A percentile compares a stretch with the other conserved stretches of the same genome.
Evolutionary conservation across 805 yeast genomes (phyloP).

Genomic region (Kazachstania taianensis): DNA sequence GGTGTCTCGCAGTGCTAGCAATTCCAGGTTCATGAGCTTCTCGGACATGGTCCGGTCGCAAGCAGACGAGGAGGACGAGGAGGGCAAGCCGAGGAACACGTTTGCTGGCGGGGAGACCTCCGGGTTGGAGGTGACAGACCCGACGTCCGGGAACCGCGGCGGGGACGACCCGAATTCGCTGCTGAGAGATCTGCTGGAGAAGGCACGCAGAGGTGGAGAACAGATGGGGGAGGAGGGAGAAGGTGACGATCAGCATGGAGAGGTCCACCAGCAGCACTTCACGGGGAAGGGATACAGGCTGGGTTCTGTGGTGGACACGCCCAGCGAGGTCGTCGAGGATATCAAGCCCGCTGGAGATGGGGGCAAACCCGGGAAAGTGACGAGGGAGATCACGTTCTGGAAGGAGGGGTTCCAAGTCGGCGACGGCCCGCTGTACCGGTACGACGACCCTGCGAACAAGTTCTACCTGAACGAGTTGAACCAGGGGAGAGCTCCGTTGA

Average conservation of each 20-base stretch:
- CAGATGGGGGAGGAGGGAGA: conserved; percentile 30
- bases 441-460: conserved; percentile 87
- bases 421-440: conserved; percentile 75
- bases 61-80: conserved; percentile 34
- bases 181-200: conserved; percentile 49
- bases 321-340: conserved; percentile 29
- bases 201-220: conserved; percentile 55
- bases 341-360: too few relatives aligned
- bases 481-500: conserved; percentile 84
- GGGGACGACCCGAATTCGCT: conserved; percentile 35
- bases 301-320: conserved; percentile 29
- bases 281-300: conserved; percentile 34
- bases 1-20: conserved; percentile 4
- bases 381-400: conserved; percentile 88
- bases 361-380: conserved; percentile 40
- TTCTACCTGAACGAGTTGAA: conserved; percentile 69
- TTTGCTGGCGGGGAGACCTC: conserved; percentile 66
- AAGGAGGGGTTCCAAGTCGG: conserved; percentile 92
- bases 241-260: not conserved
- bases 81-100: conserved; percentile 49
- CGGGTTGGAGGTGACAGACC: conserved; percentile 71
- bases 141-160: too few relatives aligned
- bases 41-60: conserved; percentile 31
- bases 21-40: conserved; percentile 32
- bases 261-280: conserved; percentile 28